Percentiles rank a stretch among this genome's conserved stretches.
phyloP scores from a whole-genome alignment of 2,329 filamentous ascomycete species.

The Calonectria ilicicola region DNA sequence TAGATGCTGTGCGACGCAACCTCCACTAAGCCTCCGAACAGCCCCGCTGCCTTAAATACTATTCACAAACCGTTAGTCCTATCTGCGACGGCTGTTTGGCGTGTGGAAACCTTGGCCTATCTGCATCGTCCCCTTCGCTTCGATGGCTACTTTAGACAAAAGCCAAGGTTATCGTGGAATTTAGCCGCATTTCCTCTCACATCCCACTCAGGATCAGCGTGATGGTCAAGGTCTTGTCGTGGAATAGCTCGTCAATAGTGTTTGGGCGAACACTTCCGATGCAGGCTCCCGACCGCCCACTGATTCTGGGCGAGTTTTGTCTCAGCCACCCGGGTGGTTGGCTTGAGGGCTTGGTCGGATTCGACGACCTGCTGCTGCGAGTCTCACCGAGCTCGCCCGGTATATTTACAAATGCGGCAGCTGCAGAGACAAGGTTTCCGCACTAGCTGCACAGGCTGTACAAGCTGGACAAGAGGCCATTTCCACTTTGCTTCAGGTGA shows the following conservation, averaged over 20 bases:
- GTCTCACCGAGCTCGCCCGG: not conserved
- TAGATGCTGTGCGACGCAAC: not conserved
- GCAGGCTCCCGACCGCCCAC: slow-evolving; percentile 3
- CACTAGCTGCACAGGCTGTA: not conserved
- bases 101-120: not conserved
- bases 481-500: not conserved
- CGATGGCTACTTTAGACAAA: not conserved
- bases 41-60: not conserved
- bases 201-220: not conserved
- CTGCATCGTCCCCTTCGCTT: not conserved
- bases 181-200: not conserved
- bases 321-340: slow-evolving; percentile 9
- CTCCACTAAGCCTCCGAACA: slow-evolving; percentile 9
- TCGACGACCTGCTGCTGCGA: not conserved
- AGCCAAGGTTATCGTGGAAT: not conserved
- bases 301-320: slow-evolving; percentile 11
- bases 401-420: slow-evolving; percentile 13
- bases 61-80: slow-evolving; percentile 8
- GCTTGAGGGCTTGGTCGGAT: not conserved
- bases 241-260: not conserved
- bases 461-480: not conserved
- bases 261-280: slow-evolving; percentile 12
- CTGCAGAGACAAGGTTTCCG: slow-evolving; percentile 8
- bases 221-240: not conserved
- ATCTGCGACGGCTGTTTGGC: not conserved